phyloP scores from a whole-genome alignment of 2,329 filamentous ascomycete genomes.

The Clonostachys rosea region DNA sequence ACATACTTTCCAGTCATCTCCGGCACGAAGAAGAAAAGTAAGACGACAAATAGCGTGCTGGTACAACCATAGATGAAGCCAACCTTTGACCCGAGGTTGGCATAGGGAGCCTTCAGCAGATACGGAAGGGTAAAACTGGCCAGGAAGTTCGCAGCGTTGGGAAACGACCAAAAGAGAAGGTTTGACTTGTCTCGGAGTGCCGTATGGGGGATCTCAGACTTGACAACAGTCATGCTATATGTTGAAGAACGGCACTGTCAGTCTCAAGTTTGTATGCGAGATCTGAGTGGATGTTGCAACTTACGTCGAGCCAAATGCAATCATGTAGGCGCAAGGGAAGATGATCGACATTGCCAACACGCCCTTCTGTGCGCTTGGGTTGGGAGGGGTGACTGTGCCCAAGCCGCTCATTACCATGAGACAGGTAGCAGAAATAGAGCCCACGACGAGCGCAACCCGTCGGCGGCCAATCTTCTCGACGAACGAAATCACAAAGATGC shows the following conservation, averaged over 20 bases:
- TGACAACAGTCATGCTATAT: not conserved
- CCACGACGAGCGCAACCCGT: not conserved
- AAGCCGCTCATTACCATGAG: constrained; percentile 16
- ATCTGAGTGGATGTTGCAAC: not conserved
- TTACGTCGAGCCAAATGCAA: not conserved
- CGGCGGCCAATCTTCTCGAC: not conserved
- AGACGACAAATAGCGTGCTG: constrained; percentile 5
- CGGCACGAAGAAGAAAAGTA: constrained; percentile 8
- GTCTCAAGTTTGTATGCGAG: not conserved
- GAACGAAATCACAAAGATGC: constrained; percentile 7
- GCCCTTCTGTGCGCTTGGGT: constrained; percentile 8
- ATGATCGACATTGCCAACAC: constrained; percentile 15
- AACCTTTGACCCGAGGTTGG: constrained; percentile 5
- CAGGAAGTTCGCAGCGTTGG: constrained; percentile 8
- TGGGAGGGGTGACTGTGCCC: constrained; percentile 7
- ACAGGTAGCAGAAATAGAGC: constrained; percentile 1
- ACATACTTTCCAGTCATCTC: constrained; percentile 9
- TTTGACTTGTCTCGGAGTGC: constrained; percentile 1
- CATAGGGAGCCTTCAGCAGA: constrained; percentile 3
- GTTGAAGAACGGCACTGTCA: not conserved
- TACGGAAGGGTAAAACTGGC: constrained; percentile 9
- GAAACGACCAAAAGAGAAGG: constrained; percentile 1
- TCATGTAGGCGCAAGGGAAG: constrained; percentile 6
- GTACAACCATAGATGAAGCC: constrained; percentile 8
- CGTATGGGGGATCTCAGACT: not conserved